Evolutionary conservation across 495 filamentous ascomycete species (phyloP).

Genomic region (Aspergillus ellipticus): DNA sequence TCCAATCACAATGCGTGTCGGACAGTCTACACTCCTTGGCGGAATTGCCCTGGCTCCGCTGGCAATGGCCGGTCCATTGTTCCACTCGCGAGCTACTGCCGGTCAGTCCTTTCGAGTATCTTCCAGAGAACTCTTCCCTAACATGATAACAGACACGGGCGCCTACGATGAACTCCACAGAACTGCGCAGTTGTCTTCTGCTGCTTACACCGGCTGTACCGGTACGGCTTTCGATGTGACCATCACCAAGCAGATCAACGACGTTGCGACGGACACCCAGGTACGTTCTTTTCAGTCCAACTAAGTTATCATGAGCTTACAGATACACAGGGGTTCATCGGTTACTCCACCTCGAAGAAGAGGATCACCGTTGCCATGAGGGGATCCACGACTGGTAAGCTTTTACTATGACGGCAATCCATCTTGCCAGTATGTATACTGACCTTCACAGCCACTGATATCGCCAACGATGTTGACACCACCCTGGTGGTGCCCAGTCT

Average conservation of each 20-base stretch:
- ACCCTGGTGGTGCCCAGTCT: constrained; percentile 26
- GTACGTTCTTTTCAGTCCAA: constrained; percentile 3
- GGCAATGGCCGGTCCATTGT: background rate
- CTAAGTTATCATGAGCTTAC: background rate
- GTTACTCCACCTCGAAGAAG: constrained; percentile 26
- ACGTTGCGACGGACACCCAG: constrained; percentile 26
- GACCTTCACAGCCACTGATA: constrained; percentile 17
- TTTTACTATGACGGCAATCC: background rate
- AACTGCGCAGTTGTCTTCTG: constrained; percentile 33
- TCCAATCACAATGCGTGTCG: background rate
- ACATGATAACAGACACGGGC: constrained; percentile 15
- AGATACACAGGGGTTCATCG: constrained; percentile 23
- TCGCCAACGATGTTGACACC: constrained; percentile 36
- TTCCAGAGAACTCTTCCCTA: background rate
- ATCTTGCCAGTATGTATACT: background rate
- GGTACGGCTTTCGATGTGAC: constrained; percentile 30
- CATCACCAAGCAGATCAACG: constrained; percentile 28
- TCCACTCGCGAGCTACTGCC: background rate
- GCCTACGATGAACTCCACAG: constrained; percentile 23
- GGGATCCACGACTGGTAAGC: constrained; percentile 28
- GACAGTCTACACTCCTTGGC: background rate
- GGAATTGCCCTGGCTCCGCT: background rate
- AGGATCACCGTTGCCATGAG: constrained; percentile 31
- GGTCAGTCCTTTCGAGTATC: background rate
- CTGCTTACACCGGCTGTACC: constrained; percentile 29